phyloP scores from a whole-genome alignment of 148 eudicot genomes.

The Suaeda aralocaspica region DNA sequence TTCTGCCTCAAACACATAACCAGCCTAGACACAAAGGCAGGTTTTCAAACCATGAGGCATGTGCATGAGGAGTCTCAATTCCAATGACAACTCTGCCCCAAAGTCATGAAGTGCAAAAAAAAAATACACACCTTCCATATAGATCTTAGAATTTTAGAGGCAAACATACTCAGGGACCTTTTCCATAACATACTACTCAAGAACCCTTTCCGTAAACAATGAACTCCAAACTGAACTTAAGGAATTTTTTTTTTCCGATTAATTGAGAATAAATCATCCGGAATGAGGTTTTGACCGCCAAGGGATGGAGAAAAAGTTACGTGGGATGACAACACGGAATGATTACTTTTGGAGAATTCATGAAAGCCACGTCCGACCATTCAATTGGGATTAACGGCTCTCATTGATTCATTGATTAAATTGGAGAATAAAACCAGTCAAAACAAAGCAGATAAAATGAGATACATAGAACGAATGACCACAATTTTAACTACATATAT shows the following conservation, averaged over 20 bases:
- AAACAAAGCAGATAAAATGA: background rate
- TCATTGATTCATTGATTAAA: too few species aligned
- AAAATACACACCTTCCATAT: too few species aligned
- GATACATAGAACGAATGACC: background rate
- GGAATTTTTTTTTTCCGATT: background rate
- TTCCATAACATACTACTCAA: too few species aligned
- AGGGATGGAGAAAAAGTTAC: too few species aligned
- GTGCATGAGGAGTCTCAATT: background rate
- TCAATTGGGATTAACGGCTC: too few species aligned
- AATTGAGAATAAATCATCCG: too few species aligned
- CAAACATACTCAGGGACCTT: background rate
- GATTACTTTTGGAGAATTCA: too few species aligned
- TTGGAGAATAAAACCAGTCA: too few species aligned
- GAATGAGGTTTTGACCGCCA: too few species aligned
- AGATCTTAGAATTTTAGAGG: background rate
- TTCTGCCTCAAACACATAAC: background rate
- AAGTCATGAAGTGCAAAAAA: background rate
- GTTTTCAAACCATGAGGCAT: too few species aligned
- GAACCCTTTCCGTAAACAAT: background rate
- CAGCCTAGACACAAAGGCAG: background rate
- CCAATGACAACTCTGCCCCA: background rate
- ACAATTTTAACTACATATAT: background rate
- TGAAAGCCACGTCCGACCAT: too few species aligned
- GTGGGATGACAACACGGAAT: too few species aligned
- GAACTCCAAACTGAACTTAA: background rate